phyloP scores from a whole-genome alignment of 148 eudicot species.

The Cornus florida region DNA sequence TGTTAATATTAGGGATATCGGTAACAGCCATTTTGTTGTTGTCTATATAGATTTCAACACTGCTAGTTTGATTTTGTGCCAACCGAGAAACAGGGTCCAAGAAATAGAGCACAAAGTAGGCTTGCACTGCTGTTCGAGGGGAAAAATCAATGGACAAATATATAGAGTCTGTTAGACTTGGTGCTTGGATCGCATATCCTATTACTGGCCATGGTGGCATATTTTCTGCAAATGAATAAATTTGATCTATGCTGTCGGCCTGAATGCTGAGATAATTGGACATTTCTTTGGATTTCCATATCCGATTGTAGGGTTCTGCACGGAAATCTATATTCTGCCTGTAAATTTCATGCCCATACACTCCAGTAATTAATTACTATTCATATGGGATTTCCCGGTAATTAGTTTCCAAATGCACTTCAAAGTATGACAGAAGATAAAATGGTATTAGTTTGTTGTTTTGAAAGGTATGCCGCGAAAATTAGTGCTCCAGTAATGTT shows the following conservation, averaged over 20 bases:
- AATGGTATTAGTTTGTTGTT: no score
- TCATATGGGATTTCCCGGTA: no score
- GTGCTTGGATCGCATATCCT: slow-evolving; percentile 1
- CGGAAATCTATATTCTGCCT: background rate
- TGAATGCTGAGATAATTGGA: slow-evolving; percentile 3
- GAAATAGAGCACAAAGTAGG: background rate
- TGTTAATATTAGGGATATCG: background rate
- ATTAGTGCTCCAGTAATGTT: no score
- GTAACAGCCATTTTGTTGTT: background rate
- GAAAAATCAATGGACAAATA: slow-evolving; percentile 1
- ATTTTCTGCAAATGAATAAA: background rate
- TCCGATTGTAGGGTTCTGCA: background rate
- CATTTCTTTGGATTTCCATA: slow-evolving; percentile 3
- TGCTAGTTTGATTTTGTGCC: background rate
- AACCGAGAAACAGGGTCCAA: background rate
- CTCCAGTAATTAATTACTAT: background rate
- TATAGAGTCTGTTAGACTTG: background rate
- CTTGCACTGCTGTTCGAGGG: no score
- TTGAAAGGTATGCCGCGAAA: no score
- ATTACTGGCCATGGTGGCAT: background rate
- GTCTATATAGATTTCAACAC: background rate
- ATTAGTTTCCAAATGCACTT: background rate
- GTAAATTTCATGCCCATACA: background rate
- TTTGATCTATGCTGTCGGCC: background rate
- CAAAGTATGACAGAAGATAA: background rate